A percentile compares a stretch with the other conserved stretches of the same genome.
Conservation (phyloP, 805 yeast genomes). For the Nakazawaea molendinolei region DNA sequence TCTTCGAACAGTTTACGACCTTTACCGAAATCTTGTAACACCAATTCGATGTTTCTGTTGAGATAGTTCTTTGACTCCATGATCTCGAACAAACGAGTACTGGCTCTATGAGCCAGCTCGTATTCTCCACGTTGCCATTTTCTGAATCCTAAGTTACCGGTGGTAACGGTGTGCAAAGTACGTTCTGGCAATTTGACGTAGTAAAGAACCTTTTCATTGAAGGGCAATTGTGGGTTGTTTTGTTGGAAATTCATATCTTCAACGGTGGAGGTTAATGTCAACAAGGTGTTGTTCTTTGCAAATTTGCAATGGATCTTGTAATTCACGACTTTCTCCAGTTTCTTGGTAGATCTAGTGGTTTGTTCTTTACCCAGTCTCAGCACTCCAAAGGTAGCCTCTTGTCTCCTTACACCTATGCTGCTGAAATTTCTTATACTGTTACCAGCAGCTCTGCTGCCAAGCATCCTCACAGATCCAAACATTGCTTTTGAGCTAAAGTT, state of each 20-base stretch:
- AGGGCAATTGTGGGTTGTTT: slow-evolving; percentile 48
- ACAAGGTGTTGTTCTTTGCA: slow-evolving; percentile 75
- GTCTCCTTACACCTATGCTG: too few species aligned
- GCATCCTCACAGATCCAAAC: too few species aligned
- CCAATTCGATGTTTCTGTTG: slow-evolving; percentile 63
- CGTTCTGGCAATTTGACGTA: slow-evolving; percentile 76
- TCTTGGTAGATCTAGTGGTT: too few species aligned
- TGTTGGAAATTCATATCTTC: slow-evolving; percentile 55
- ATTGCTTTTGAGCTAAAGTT: too few species aligned
- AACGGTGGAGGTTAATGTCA: slow-evolving; percentile 65
- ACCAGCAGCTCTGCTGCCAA: too few species aligned
- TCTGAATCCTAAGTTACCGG: slow-evolving; percentile 86
- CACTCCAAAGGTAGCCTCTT: too few species aligned
- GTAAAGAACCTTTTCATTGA: slow-evolving; percentile 68
- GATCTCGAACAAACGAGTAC: slow-evolving; percentile 62
- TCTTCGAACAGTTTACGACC: slow-evolving; percentile 83
- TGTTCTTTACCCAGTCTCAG: too few species aligned
- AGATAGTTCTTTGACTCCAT: slow-evolving; percentile 58
- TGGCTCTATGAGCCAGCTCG: slow-evolving; percentile 87
- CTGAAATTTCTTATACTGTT: too few species aligned
- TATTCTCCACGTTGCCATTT: slow-evolving; percentile 87
- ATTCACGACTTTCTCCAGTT: slow-evolving; percentile 39
- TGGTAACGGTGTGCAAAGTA: slow-evolving; percentile 57
- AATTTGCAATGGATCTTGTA: slow-evolving; percentile 74
- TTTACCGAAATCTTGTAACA: slow-evolving; percentile 77